Evolutionary conservation across 2,329 filamentous ascomycete species (phyloP).

Genomic region (Penicillium sclerotiorum): DNA sequence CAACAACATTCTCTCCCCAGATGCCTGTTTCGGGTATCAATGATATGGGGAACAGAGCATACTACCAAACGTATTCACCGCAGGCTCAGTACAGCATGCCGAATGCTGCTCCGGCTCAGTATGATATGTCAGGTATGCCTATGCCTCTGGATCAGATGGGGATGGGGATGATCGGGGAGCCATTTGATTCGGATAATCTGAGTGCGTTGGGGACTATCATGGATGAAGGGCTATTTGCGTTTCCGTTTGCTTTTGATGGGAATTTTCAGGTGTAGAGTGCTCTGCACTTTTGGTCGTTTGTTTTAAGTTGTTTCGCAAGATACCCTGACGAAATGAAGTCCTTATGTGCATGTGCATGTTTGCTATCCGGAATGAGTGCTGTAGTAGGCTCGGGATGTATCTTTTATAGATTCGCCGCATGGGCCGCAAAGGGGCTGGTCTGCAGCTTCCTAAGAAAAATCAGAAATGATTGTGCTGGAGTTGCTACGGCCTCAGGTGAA

Average conservation of each 20-base stretch:
- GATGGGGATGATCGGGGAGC: constrained; percentile 29
- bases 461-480: no score
- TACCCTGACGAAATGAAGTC: no score
- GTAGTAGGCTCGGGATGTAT: no score
- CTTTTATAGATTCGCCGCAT: no score
- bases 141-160: constrained; percentile 21
- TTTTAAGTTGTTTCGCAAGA: not conserved
- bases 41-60: not conserved
- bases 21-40: not conserved
- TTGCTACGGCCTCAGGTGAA: no score
- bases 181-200: constrained; percentile 32
- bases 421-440: no score
- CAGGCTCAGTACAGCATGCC: constrained; percentile 4
- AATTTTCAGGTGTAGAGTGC: constrained; percentile 24
- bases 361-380: no score
- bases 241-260: constrained; percentile 27
- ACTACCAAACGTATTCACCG: constrained; percentile 1
- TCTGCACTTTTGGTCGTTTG: not conserved
- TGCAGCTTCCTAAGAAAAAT: no score
- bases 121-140: constrained; percentile 19
- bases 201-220: constrained; percentile 36
- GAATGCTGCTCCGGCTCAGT: constrained; percentile 6
- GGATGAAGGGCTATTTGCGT: constrained; percentile 36
- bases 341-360: no score
- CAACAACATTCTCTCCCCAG: constrained; percentile 10